Evolutionary conservation across 2,329 filamentous ascomycete species (phyloP).

Genomic region (Calonectria montana): DNA sequence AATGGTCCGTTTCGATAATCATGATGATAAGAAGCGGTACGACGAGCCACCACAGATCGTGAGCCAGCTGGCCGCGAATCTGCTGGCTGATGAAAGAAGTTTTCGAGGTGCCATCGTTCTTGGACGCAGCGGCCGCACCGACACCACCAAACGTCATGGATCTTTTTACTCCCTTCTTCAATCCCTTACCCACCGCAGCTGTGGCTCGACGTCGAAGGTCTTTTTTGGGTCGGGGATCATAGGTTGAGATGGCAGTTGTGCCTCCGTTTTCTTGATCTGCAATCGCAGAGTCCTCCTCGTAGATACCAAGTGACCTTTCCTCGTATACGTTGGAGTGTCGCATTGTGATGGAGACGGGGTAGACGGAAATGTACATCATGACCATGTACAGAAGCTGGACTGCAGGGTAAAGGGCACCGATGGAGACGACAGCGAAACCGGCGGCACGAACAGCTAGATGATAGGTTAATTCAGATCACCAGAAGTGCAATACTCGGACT

Average conservation of each 20-base stretch:
- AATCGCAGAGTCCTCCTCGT: constrained; percentile 50
- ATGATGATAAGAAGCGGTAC: constrained; percentile 70
- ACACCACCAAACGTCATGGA: constrained; percentile 58
- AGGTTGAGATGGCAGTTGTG: constrained; percentile 36
- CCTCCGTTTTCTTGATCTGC: constrained; percentile 40
- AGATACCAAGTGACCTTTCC: constrained; percentile 73
- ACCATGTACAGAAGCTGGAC: constrained; percentile 71
- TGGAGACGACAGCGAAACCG: constrained; percentile 74
- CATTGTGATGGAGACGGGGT: constrained; percentile 72
- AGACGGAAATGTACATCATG: constrained; percentile 75
- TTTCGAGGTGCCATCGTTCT: constrained; percentile 49
- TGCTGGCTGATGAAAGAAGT: constrained; percentile 66
- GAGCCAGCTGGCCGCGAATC: constrained; percentile 72
- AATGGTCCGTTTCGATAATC: constrained; percentile 69
- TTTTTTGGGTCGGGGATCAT: constrained; percentile 41
- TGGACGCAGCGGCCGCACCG: constrained; percentile 49
- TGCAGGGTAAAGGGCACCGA: constrained; percentile 66
- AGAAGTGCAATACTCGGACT: constrained; percentile 31
- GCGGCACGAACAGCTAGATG: constrained; percentile 69
- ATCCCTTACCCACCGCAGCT: constrained; percentile 28
- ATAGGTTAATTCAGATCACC: constrained; percentile 11
- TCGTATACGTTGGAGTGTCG: constrained; percentile 79
- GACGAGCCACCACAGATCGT: constrained; percentile 75
- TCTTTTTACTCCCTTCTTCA: constrained; percentile 51
- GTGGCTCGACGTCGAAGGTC: constrained; percentile 37